A percentile compares a stretch with the other conserved stretches of the same genome.
Conservation (phyloP, 163 green algal species). For the Smithsoniella earleae region DNA sequence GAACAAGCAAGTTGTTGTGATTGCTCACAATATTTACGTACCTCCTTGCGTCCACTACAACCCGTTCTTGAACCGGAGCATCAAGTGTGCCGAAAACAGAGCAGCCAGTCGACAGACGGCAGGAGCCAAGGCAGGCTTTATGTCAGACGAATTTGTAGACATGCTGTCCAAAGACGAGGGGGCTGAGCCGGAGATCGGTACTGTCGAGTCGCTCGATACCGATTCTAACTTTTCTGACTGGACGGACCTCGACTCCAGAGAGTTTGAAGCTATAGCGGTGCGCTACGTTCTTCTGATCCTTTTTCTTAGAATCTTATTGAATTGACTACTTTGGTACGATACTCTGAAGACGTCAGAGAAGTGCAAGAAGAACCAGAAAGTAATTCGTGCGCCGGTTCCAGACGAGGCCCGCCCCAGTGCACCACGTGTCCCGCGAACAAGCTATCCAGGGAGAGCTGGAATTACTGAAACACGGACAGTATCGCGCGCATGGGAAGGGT, state of each 20-base stretch:
- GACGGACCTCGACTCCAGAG: conserved; percentile 5
- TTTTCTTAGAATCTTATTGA: neutral
- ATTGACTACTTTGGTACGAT: neutral
- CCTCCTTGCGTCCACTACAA: conserved; percentile 9
- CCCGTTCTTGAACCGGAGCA: neutral
- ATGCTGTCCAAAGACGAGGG: neutral
- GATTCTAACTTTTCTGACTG: conserved; percentile 18
- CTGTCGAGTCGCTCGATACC: neutral
- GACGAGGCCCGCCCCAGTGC: neutral
- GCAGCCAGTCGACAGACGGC: neutral
- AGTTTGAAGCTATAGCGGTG: conserved; percentile 8
- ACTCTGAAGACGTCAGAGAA: too few relatives aligned
- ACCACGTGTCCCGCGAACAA: neutral
- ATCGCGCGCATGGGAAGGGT: neutral
- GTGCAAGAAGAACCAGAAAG: too few relatives aligned
- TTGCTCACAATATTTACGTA: neutral
- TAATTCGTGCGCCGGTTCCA: neutral
- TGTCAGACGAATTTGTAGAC: neutral
- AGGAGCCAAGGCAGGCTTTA: neutral
- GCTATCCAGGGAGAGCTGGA: neutral
- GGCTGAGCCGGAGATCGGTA: neutral
- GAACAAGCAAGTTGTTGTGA: neutral
- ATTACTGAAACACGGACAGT: neutral
- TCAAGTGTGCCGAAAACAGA: neutral
- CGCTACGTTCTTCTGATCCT: neutral